phyloP scores from a whole-genome alignment of 2,329 filamentous ascomycete genomes.

The Colletotrichum noveboracense region DNA sequence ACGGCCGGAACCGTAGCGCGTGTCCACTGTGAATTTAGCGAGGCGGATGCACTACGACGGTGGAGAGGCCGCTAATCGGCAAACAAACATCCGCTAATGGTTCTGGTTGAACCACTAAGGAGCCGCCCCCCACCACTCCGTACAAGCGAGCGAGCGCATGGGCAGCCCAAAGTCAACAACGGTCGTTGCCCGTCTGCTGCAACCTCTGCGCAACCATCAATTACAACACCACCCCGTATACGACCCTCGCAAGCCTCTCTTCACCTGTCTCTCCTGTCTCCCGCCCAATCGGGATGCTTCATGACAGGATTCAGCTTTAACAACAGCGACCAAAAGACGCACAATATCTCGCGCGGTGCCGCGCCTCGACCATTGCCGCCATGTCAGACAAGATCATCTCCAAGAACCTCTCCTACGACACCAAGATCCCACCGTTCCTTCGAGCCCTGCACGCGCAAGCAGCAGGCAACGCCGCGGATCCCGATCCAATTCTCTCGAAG shows the following conservation, averaged over 20 bases:
- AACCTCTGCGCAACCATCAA: not conserved
- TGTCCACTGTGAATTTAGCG: not conserved
- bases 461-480: slow-evolving; percentile 50
- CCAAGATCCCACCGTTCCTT: slow-evolving; percentile 65
- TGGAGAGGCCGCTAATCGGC: not conserved
- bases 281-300: not conserved
- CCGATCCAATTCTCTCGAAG: slow-evolving; percentile 57
- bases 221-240: not conserved
- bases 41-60: not conserved
- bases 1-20: not conserved
- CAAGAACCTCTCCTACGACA: slow-evolving; percentile 73
- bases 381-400: slow-evolving; percentile 69
- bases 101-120: not conserved
- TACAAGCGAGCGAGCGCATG: not conserved
- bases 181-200: not conserved
- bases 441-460: slow-evolving; percentile 59
- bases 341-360: slow-evolving; percentile 14
- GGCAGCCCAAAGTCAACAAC: not conserved
- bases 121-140: not conserved
- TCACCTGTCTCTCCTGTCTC: not conserved
- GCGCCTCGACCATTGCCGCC: slow-evolving; percentile 21
- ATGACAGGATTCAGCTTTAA: not conserved
- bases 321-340: not conserved
- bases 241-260: not conserved
- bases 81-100: not conserved